Evolutionary conservation across 345 rosid genomes (phyloP).

Genomic region (Salix caprea): DNA sequence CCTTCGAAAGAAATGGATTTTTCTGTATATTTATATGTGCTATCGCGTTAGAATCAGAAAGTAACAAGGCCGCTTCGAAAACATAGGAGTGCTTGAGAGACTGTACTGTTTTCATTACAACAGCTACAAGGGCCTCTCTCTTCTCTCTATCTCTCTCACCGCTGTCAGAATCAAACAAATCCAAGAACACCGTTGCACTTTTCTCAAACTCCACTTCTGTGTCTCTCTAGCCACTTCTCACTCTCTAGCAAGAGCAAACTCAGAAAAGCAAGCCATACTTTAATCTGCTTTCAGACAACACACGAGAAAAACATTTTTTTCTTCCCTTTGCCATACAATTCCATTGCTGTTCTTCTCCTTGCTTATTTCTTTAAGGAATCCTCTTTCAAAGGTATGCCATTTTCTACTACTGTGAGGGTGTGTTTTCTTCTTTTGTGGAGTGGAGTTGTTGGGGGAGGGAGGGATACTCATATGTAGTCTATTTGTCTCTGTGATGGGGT

Average conservation of each 20-base stretch:
- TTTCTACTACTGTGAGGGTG: neutral
- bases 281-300: neutral
- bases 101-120: slow-evolving; percentile 2
- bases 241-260: neutral
- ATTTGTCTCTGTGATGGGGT: neutral
- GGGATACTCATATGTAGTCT: neutral
- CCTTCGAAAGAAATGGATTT: neutral
- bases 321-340: slow-evolving; percentile 1
- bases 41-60: slow-evolving; percentile 16
- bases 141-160: slow-evolving; percentile 11
- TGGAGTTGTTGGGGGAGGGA: neutral
- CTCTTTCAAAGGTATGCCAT: slow-evolving; percentile 30
- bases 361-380: neutral
- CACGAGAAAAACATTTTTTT: neutral
- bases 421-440: neutral
- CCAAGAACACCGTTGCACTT: neutral
- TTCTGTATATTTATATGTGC: neutral
- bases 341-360: neutral
- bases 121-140: slow-evolving; percentile 5
- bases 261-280: neutral
- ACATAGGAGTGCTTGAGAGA: neutral
- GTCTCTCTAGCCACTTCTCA: neutral
- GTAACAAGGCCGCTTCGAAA: neutral
- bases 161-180: slow-evolving; percentile 27
- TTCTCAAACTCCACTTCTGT: neutral